Percentiles rank a stretch among this genome's conserved stretches.
These are phyloP conservation scores for Aspergillus uvarum DNA, from an alignment of 2,329 filamentous ascomycete genomes.

Conservation along the genomic window DNA sequence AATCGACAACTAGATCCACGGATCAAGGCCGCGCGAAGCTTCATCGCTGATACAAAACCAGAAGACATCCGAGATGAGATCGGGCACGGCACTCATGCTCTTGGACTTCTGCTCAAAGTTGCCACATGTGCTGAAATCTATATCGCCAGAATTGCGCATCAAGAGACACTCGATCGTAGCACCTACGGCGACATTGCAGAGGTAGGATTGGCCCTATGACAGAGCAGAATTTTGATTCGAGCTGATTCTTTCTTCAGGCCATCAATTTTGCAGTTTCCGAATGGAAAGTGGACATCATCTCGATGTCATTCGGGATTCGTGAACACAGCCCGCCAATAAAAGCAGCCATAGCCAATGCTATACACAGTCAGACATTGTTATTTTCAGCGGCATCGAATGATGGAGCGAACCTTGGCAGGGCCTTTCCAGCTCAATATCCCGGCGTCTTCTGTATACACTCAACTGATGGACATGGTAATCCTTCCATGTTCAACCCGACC, in stretches of 20 bases:
- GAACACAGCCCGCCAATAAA: constrained; percentile 12
- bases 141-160: constrained; percentile 21
- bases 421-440: constrained; percentile 17
- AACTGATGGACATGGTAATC: constrained; percentile 15
- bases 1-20: constrained; percentile 18
- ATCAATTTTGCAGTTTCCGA: constrained; percentile 14
- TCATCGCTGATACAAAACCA: constrained; percentile 20
- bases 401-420: constrained; percentile 13
- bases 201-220: constrained; percentile 10
- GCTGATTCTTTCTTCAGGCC: constrained; percentile 7
- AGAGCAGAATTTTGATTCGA: constrained; percentile 1
- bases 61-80: constrained; percentile 18
- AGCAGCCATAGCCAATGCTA: constrained; percentile 13
- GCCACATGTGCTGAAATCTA: constrained; percentile 32
- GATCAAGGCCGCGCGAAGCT: constrained; percentile 25
- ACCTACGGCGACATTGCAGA: constrained; percentile 21
- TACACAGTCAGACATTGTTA: constrained; percentile 11
- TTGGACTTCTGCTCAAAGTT: constrained; percentile 28
- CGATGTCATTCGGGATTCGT: constrained; percentile 18
- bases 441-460: constrained; percentile 18
- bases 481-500: constrained; percentile 14
- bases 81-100: constrained; percentile 31
- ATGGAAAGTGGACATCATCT: constrained; percentile 19
- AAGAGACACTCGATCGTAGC: constrained; percentile 18
- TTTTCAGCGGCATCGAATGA: constrained; percentile 18